Evolutionary conservation across 768 basidiomycete species (phyloP).

Genomic region (Galerina marginata): DNA sequence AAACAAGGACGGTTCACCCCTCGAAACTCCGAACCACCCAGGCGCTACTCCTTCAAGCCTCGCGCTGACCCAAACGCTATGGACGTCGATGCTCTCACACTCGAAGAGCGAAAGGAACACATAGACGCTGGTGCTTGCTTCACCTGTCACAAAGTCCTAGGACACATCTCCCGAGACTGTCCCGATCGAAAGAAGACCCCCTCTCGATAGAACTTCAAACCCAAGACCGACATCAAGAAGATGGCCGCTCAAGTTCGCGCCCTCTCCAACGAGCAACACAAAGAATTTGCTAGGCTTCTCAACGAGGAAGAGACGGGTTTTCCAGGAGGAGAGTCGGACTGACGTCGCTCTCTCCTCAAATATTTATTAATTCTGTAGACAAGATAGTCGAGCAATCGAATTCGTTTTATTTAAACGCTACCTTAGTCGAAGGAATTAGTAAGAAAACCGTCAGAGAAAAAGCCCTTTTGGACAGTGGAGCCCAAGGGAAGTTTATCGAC

Average conservation of each 20-base stretch:
- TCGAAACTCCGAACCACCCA: too few relatives aligned
- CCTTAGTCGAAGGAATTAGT: neutral
- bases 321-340: too few relatives aligned
- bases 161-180: neutral
- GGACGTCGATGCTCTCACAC: neutral
- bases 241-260: too few relatives aligned
- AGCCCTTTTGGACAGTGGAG: constrained; percentile 14
- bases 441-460: constrained; percentile 3
- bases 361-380: too few relatives aligned
- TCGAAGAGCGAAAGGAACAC: neutral
- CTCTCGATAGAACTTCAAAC: neutral
- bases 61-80: neutral
- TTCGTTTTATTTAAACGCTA: neutral
- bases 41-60: neutral
- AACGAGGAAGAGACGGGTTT: too few relatives aligned
- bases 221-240: neutral
- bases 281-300: too few relatives aligned
- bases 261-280: too few relatives aligned
- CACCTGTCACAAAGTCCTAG: neutral
- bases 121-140: neutral
- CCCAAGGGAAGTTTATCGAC: constrained; percentile 20
- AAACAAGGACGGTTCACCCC: too few relatives aligned
- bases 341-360: too few relatives aligned
- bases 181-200: neutral
- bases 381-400: too few relatives aligned